Evolutionary conservation across 2,329 filamentous ascomycete species (phyloP).

Genomic region (Ophiocordyceps unilateralis): DNA sequence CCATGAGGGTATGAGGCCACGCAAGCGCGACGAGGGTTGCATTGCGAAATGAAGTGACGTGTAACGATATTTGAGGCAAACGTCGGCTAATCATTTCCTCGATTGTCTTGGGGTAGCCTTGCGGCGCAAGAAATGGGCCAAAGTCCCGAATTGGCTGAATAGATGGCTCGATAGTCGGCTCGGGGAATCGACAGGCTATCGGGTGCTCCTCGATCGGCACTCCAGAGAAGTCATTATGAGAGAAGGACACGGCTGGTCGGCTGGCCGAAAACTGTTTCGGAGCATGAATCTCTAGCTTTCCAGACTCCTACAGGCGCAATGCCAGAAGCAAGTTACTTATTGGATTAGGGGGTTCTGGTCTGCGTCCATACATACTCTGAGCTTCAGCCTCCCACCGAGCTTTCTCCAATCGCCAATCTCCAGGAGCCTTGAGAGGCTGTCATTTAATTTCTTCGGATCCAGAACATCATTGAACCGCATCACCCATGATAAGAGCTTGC

Average conservation of each 20-base stretch:
- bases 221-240: conserved; percentile 15
- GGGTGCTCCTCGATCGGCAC: conserved; percentile 23
- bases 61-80: conserved; percentile 26
- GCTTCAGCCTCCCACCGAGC: conserved; percentile 23
- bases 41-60: conserved; percentile 29
- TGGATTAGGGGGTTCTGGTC: not conserved
- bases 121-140: conserved; percentile 3
- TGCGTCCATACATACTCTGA: conserved; percentile 1
- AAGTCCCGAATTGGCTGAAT: conserved; percentile 6
- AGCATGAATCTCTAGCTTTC: conserved; percentile 14
- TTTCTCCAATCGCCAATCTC: conserved; percentile 27
- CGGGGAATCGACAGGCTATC: conserved; percentile 19
- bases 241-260: conserved; percentile 22
- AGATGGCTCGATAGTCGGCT: conserved; percentile 6
- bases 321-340: not conserved
- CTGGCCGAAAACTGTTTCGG: conserved; percentile 12
- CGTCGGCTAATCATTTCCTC: conserved; percentile 24
- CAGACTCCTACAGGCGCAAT: conserved; percentile 4
- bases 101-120: conserved; percentile 10
- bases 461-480: conserved; percentile 29
- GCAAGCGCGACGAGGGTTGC: conserved; percentile 28
- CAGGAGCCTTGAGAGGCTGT: conserved; percentile 18
- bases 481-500: conserved; percentile 13
- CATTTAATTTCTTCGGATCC: conserved; percentile 19
- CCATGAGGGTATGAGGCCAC: conserved; percentile 29